A percentile compares a stretch with the other conserved stretches of the same genome.
phyloP scores from a whole-genome alignment of 202 grass and related monocot genomes.

The Zizania palustris region DNA sequence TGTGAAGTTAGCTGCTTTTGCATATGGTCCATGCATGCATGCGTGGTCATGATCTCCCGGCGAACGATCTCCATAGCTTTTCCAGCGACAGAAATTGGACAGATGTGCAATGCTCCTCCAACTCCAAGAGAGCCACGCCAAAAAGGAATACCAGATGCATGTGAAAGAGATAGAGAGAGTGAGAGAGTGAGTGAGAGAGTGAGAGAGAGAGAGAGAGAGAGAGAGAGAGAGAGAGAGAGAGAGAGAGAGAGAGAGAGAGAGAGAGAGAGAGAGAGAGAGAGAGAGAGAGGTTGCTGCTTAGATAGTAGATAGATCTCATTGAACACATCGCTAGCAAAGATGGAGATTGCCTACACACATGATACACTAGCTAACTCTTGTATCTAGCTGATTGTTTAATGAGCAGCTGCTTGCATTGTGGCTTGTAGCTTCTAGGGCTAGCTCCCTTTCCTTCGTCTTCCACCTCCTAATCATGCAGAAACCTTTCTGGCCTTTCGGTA shows the following conservation, averaged over 20 bases:
- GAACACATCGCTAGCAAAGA: constrained; percentile 20
- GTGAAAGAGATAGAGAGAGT: constrained; percentile 24
- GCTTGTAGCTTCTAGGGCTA: not conserved
- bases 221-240: constrained; percentile 43
- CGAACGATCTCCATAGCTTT: constrained; percentile 27
- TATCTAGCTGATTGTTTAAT: not conserved
- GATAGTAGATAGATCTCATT: constrained; percentile 7
- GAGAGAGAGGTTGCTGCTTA: constrained; percentile 21
- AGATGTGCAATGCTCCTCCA: constrained; percentile 22
- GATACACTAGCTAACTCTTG: not conserved
- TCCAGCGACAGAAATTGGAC: not conserved
- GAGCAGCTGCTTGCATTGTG: no score
- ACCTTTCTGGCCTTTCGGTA: constrained; percentile 23
- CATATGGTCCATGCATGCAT: constrained; percentile 37
- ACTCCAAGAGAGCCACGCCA: constrained; percentile 37
- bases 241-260: constrained; percentile 40
- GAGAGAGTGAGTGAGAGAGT: no score
- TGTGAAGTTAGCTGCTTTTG: not conserved
- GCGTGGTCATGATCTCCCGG: not conserved
- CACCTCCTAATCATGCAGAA: constrained; percentile 38
- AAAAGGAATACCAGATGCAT: constrained; percentile 31
- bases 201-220: constrained; percentile 35
- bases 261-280: constrained; percentile 36
- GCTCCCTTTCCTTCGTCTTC: not conserved
- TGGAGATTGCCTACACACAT: constrained; percentile 25